Conservation (phyloP, 768 basidiomycete species). For the Mycena vulgaris region DNA sequence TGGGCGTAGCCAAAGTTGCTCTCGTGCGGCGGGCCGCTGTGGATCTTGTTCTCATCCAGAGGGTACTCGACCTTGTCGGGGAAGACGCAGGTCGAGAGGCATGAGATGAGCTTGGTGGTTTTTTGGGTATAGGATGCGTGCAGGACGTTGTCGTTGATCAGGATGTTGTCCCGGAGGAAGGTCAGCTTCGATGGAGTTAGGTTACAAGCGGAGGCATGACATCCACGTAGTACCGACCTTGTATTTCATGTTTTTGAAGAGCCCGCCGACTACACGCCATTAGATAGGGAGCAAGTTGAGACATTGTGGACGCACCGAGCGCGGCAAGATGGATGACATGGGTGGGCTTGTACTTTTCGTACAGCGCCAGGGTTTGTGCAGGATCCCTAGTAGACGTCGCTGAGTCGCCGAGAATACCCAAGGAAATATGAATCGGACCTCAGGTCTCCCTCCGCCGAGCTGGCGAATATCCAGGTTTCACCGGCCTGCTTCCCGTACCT, state of each 20-base stretch:
- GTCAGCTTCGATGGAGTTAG: conserved; percentile 68
- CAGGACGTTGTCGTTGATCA: conserved; percentile 96
- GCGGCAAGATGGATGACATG: conserved; percentile 93
- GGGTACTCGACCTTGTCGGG: conserved; percentile 96
- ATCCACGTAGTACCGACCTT: conserved; percentile 66
- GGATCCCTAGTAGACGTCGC: conserved; percentile 23
- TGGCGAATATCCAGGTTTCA: conserved; percentile 81
- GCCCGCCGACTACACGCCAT: conserved; percentile 80
- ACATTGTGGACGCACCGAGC: conserved; percentile 16
- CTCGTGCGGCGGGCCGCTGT: conserved; percentile 91
- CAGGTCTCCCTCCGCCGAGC: conserved; percentile 76
- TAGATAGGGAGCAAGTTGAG: not conserved
- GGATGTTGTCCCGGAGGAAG: conserved; percentile 94
- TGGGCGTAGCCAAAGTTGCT: conserved; percentile 98
- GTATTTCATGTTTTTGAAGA: conserved; percentile 97
- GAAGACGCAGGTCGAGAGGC: conserved; percentile 97
- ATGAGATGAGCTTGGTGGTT: conserved; percentile 89
- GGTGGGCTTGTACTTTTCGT: conserved; percentile 93
- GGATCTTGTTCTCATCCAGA: conserved; percentile 93
- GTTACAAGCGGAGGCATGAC: no score
- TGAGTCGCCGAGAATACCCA: not conserved
- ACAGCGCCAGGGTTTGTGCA: conserved; percentile 77
- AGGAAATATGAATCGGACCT: conserved; percentile 56
- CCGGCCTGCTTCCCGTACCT: conserved; percentile 71
- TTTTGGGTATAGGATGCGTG: conserved; percentile 78